Percentiles rank a stretch among this genome's conserved stretches.
Evolutionary conservation across 208 protist genomes (phyloP).

Genomic region (Leishmania guyanensis): DNA sequence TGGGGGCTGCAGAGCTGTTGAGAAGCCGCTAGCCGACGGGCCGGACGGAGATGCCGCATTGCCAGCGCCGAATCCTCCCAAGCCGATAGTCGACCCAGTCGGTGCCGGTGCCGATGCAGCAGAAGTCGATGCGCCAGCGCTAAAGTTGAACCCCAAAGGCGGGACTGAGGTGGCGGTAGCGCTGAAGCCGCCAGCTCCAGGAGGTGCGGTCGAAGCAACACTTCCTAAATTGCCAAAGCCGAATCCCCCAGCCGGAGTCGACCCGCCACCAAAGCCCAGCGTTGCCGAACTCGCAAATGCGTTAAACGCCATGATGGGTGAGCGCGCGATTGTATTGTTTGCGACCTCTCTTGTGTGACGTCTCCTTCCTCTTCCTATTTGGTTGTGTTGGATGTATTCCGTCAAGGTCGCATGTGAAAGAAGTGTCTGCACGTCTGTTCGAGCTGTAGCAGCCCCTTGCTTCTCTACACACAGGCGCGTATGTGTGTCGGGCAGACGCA

Average conservation of each 20-base stretch:
- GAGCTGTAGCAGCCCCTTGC: not conserved
- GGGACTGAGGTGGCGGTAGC: not conserved
- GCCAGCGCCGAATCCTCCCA: slow-evolving; percentile 8
- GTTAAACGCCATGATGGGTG: slow-evolving; percentile 18
- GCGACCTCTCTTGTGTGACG: not conserved
- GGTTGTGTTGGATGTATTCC: not conserved
- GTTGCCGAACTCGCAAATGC: slow-evolving; percentile 1
- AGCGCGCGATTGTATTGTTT: not conserved
- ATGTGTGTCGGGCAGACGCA: too few species aligned
- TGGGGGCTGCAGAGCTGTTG: slow-evolving; percentile 13
- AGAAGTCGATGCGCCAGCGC: not conserved
- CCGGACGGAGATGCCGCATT: not conserved
- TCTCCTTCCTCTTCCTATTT: not conserved
- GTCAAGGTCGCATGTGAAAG: not conserved
- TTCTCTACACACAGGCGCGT: not conserved
- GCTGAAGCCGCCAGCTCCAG: not conserved
- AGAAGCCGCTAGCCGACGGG: slow-evolving; percentile 5
- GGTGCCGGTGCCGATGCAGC: not conserved
- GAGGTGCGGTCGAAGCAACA: not conserved
- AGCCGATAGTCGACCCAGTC: not conserved
- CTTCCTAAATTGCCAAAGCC: not conserved
- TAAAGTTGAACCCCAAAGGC: slow-evolving; percentile 1
- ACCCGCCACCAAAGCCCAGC: not conserved
- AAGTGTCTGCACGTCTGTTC: not conserved
- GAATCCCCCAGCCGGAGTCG: slow-evolving; percentile 6